phyloP scores from a whole-genome alignment of 495 filamentous ascomycete genomes.

The Hyaloscypha hepaticicola region DNA sequence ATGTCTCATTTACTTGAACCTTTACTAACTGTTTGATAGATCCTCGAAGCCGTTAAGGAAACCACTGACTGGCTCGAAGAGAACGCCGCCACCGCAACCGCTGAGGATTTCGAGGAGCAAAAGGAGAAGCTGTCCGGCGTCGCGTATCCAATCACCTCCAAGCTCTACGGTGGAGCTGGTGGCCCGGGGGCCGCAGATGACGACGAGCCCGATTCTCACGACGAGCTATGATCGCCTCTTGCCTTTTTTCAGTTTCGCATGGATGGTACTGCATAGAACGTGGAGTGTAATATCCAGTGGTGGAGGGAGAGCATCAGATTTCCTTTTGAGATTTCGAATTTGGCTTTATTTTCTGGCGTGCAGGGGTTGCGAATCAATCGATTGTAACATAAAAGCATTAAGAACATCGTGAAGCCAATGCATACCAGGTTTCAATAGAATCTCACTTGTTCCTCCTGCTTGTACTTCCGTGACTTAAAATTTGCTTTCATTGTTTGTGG shows the following conservation, averaged over 20 bases:
- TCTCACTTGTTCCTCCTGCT: background rate
- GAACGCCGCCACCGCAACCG: slow-evolving; percentile 79
- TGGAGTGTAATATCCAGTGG: background rate
- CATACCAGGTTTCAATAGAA: slow-evolving; percentile 20
- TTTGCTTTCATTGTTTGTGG: background rate
- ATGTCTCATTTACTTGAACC: background rate
- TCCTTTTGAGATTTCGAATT: background rate
- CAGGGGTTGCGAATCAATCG: background rate
- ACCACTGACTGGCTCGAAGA: slow-evolving; percentile 96
- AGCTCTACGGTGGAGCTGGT: slow-evolving; percentile 70
- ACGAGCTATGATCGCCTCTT: slow-evolving; percentile 72
- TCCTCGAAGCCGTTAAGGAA: slow-evolving; percentile 97
- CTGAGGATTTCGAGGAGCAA: slow-evolving; percentile 98
- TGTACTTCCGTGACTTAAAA: background rate
- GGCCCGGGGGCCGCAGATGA: slow-evolving; percentile 61
- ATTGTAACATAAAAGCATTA: slow-evolving; percentile 18
- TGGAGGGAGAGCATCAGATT: background rate
- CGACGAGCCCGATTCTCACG: slow-evolving; percentile 77
- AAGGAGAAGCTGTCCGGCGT: slow-evolving; percentile 97
- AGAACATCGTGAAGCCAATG: slow-evolving; percentile 13
- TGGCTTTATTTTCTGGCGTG: background rate
- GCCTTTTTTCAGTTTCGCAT: background rate
- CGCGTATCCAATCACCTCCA: slow-evolving; percentile 98
- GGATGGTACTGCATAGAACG: background rate
- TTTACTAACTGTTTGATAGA: slow-evolving; percentile 44